A percentile compares a stretch with the other conserved stretches of the same genome.
Evolutionary conservation across 2,329 filamentous ascomycete genomes (phyloP).

Genomic region (Aspergillus clavatus): DNA sequence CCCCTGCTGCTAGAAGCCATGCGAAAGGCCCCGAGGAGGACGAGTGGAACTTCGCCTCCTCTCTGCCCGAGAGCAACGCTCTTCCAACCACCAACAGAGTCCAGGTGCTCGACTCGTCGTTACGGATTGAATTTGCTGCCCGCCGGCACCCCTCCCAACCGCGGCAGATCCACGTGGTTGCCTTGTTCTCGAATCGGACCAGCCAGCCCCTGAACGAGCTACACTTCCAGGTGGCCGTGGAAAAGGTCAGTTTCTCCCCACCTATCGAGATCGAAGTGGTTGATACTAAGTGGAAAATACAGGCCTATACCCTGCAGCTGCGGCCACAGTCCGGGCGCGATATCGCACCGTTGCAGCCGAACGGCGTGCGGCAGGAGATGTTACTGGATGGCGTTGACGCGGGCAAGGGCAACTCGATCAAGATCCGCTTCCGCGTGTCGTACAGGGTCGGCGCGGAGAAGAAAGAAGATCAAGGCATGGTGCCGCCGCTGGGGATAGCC

Average conservation of each 20-base stretch:
- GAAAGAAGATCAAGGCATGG: slow-evolving; percentile 78
- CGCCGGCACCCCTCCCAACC: slow-evolving; percentile 51
- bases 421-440: slow-evolving; percentile 81
- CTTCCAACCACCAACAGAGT: slow-evolving; percentile 60
- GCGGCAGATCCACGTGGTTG: slow-evolving; percentile 63
- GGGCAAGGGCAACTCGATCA: slow-evolving; percentile 71
- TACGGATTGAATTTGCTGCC: slow-evolving; percentile 71
- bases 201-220: slow-evolving; percentile 68
- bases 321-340: slow-evolving; percentile 78
- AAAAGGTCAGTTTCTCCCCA: slow-evolving; percentile 60
- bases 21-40: slow-evolving; percentile 62
- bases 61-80: slow-evolving; percentile 59
- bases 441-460: slow-evolving; percentile 63
- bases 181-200: slow-evolving; percentile 80
- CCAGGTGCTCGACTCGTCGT: slow-evolving; percentile 62
- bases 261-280: slow-evolving; percentile 1
- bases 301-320: slow-evolving; percentile 77
- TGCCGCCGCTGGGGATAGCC: slow-evolving; percentile 70
- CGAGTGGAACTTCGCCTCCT: slow-evolving; percentile 90
- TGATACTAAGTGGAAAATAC: slow-evolving; percentile 11
- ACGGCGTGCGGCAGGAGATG: slow-evolving; percentile 78
- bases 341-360: slow-evolving; percentile 65
- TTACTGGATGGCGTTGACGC: slow-evolving; percentile 68
- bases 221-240: slow-evolving; percentile 88
- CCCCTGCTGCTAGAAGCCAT: slow-evolving; percentile 19